Evolutionary conservation across 1,139 yeast species (phyloP), one percentile per base, ranked within the genome.

Genomic region (Lodderomyces elongisporus): DNA sequence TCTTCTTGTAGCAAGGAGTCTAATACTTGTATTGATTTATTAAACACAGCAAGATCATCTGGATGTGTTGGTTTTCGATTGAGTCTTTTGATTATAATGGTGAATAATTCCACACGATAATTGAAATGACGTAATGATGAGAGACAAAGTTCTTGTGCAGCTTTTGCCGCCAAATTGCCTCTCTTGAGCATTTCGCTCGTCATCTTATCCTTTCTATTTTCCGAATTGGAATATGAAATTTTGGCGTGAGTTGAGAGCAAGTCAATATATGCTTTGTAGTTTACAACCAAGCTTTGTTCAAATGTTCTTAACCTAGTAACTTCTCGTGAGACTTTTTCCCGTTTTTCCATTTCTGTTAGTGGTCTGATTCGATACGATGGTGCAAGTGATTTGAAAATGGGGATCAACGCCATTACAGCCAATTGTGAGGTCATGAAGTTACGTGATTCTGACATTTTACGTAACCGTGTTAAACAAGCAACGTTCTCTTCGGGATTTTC

Each of bases 401-500:
- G 88, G 3, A 88, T 80, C 39, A 89, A 68, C 1, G 97, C 80
- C 46, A 88, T 63, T 38, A 85, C 62, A 1, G 95, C 75, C 38
- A 87, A 68, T 56, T 84, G 88, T 37, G 84, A 70, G 5, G 87
- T 79, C 36, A 77, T 79, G 28, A 79, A 67, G 46, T 82, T 78
- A 46, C 70, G 74, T 1, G 91, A 79, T 39, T 68, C 72, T 1
- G 85, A 69, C 81, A 85, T 78, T 43, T 76, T 81, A 30, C 89
- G 66, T 34, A 91, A 64, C 49, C 89, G 75, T 3, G 84, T 71
- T 17, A 91, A 63, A 32, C 79, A 70, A 4, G 73, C 56, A 10
- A 82, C 67, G 51, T 89, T 77, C 49, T 85, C 95, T 54, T 91
- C 97, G 1, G 98, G 96, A 40, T 87, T 88, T 55, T 89, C 95